Evolutionary conservation across 495 filamentous ascomycete genomes (phyloP).

Genomic region (Penicillium diatomitis): DNA sequence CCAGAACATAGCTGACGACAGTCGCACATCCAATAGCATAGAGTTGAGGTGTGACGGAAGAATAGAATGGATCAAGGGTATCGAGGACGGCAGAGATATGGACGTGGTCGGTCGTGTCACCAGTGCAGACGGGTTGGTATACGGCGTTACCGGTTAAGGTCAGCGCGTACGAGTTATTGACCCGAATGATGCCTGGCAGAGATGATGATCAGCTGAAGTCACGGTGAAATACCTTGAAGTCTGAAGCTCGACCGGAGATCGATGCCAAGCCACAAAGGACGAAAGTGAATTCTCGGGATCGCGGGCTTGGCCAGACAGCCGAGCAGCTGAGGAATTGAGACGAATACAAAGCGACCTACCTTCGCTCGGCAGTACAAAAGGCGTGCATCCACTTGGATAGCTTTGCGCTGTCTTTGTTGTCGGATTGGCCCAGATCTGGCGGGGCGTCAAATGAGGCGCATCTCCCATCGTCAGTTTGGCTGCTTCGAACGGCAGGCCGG

Average conservation of each 20-base stretch:
- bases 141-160: conserved; percentile 54
- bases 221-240: too few species aligned
- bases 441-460: conserved; percentile 29
- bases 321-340: too few species aligned
- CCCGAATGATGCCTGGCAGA: conserved; percentile 42
- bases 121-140: conserved; percentile 55
- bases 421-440: conserved; percentile 46
- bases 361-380: conserved; percentile 50
- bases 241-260: too few species aligned
- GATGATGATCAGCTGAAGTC: too few species aligned
- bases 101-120: conserved; percentile 15
- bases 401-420: conserved; percentile 30
- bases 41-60: conserved; percentile 79
- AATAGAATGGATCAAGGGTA: conserved; percentile 78
- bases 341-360: conserved; percentile 20
- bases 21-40: conserved; percentile 89
- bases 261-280: too few species aligned
- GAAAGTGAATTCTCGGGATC: too few species aligned
- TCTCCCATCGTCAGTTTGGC: conserved; percentile 29
- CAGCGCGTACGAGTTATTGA: conserved; percentile 47
- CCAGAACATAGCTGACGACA: conserved; percentile 83
- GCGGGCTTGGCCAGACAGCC: too few species aligned
- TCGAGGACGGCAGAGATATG: conserved; percentile 43
- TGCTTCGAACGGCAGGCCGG: conserved; percentile 1
- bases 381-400: conserved; percentile 45